Base-by-base conservation (phyloP, 1,284 basidiomycete species). In the Cutaneotrichosporon cyanovorans region DNA sequence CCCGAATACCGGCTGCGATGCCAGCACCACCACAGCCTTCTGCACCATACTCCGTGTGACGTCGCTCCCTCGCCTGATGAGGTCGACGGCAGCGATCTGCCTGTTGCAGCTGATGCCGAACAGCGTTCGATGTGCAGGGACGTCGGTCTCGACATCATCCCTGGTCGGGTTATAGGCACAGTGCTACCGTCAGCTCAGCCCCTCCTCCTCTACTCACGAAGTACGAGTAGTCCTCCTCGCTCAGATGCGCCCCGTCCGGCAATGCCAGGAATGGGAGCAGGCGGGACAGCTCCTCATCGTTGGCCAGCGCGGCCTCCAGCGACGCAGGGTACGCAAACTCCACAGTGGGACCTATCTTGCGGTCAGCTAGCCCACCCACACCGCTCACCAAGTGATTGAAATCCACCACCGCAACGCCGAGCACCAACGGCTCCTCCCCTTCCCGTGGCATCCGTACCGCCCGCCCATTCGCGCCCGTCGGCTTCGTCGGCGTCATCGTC, bases 81-180 rank as follows among this genome's bases (percentile, higher is more conserved):
- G 76, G 18, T 83, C 78, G 1, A 84, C 78, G 2, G 91, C 77
- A 7, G 85, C 78, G 37, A 99, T 89, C 74, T 99, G 93, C 34
- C 93, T 87, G 62, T 98, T 97, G 72, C 93, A 95, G 59, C 86
- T 89, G 57, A 96, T 95, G 25, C 91, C 91, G 65, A 95, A 96
- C 38, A 95, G 73, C 1, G 91, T 96, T 11, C 79, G 58, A 35
- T 57, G 54, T 40, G 47, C 39, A 12, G 74, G 71, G 8, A 73
- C 59, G 41, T 69, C 59, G n/a, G 58, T 64, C 22, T 42, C 42
- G 1, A 48, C 41, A 4, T 42, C 45, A 12, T 39, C 37, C 14
- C 49, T 15, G 4, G 56, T 50, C 1, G 68, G 66, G 7, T 57
- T 47, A 51, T 23, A 87, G 76, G 59, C 78, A 80, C 21, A 82